Evolutionary conservation across 176 grass and related monocot species (phyloP).

Genomic region (Rhynchospora tenuis): DNA sequence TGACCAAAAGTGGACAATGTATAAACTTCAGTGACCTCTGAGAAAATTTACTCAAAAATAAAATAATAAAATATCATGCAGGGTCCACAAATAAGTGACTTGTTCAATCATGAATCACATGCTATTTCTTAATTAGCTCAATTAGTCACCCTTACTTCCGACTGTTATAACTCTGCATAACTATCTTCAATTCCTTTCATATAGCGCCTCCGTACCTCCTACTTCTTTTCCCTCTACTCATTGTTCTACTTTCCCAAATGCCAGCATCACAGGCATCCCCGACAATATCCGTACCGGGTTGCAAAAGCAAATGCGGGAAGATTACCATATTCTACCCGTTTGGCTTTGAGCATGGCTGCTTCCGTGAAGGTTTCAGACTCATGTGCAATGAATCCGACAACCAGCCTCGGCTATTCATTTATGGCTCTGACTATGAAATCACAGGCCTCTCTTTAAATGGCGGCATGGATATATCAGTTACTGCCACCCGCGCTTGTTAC

Average conservation of each 20-base stretch:
- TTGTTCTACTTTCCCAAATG: not conserved
- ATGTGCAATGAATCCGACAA: conserved; percentile 17
- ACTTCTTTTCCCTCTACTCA: not conserved
- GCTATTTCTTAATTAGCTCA: no score
- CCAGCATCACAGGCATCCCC: not conserved
- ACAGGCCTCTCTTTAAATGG: conserved; percentile 11
- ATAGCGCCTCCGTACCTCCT: not conserved
- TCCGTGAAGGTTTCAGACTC: conserved; percentile 20
- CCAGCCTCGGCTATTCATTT: conserved; percentile 30
- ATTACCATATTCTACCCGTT: conserved; percentile 48
- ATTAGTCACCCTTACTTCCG: no score
- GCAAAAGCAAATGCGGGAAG: conserved; percentile 38
- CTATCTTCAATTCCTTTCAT: not conserved
- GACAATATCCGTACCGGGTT: conserved; percentile 25
- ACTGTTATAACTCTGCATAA: not conserved
- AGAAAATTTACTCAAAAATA: no score
- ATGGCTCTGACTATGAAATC: not conserved
- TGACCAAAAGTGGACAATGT: no score
- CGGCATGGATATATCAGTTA: conserved; percentile 1
- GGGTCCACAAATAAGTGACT: no score
- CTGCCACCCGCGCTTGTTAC: conserved; percentile 22
- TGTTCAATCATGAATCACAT: no score
- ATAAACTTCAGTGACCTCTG: no score
- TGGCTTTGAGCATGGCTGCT: conserved; percentile 42
- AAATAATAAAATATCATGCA: no score